Percentiles rank a stretch among this genome's conserved stretches.
phyloP scores from a whole-genome alignment of 2,329 filamentous ascomycete genomes.

The Akanthomyces muscarius region DNA sequence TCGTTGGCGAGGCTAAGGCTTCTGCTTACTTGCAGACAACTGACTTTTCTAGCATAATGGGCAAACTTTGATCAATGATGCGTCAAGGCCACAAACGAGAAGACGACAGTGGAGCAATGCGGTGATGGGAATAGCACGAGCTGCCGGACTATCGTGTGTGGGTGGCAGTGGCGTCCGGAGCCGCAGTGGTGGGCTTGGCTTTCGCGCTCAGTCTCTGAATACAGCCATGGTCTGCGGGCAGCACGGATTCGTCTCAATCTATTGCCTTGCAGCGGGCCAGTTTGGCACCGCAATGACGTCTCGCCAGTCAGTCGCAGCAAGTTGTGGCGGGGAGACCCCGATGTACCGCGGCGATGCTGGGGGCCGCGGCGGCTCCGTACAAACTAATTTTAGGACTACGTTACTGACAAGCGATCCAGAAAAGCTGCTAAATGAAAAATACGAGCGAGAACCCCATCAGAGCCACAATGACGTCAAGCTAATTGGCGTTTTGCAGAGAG shows the following conservation, averaged over 20 bases:
- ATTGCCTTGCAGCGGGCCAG: not conserved
- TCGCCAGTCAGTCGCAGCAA: not conserved
- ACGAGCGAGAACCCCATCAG: not conserved
- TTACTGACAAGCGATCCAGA: not conserved
- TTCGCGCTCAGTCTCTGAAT: not conserved
- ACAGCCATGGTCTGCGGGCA: not conserved
- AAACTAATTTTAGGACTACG: not conserved
- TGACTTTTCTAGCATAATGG: not conserved
- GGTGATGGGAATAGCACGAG: not conserved
- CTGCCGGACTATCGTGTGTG: not conserved
- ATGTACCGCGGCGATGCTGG: not conserved
- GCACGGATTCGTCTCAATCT: not conserved
- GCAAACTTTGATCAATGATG: not conserved
- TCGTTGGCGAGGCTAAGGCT: too few species aligned
- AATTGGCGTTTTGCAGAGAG: not conserved
- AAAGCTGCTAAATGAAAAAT: not conserved
- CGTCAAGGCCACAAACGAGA: not conserved
- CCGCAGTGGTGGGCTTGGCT: not conserved
- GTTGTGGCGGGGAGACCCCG: not conserved
- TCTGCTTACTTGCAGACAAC: too few species aligned
- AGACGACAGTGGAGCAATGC: not conserved
- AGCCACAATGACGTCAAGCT: not conserved
- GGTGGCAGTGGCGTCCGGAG: slow-evolving; percentile 1
- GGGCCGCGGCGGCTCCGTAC: not conserved
- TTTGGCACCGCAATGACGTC: not conserved